Evolutionary conservation across 305 asterid species (phyloP).

Genomic region (Solanum hybrid): DNA sequence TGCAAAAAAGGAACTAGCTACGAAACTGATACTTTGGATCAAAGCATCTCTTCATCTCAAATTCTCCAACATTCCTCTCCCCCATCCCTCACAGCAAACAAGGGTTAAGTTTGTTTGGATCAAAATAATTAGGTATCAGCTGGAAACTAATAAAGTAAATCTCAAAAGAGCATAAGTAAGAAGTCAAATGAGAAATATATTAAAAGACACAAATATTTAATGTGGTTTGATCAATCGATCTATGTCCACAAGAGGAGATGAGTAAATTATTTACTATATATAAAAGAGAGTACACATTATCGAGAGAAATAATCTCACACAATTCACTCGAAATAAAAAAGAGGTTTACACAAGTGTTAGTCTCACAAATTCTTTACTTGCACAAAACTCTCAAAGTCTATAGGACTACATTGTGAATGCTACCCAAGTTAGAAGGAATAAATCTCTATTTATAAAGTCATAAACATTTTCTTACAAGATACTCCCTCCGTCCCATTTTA

Average conservation of each 20-base stretch:
- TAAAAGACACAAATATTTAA: too few relatives aligned
- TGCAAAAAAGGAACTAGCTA: neutral
- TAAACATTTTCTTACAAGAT: neutral
- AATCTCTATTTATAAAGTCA: neutral
- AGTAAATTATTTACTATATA: too few relatives aligned
- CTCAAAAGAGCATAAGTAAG: too few relatives aligned
- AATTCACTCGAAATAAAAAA: too few relatives aligned
- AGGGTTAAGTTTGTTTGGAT: neutral
- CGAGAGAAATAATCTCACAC: too few relatives aligned
- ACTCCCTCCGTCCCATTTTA: too few relatives aligned
- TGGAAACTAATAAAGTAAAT: too few relatives aligned
- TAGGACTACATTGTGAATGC: too few relatives aligned
- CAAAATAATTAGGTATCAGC: too few relatives aligned
- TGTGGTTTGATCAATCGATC: accelerated
- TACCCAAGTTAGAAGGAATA: neutral
- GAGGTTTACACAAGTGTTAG: neutral
- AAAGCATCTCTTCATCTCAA: neutral
- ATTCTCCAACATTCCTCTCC: neutral
- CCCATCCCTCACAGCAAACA: neutral
- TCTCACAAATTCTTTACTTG: neutral
- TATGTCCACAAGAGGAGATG: neutral
- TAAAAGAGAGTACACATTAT: too few relatives aligned
- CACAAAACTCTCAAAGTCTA: too few relatives aligned
- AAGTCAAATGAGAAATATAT: too few relatives aligned
- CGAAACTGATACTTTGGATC: neutral